Evolutionary conservation across 176 grass and related monocot species (phyloP).

Genomic region (Panicum miliaceum): DNA sequence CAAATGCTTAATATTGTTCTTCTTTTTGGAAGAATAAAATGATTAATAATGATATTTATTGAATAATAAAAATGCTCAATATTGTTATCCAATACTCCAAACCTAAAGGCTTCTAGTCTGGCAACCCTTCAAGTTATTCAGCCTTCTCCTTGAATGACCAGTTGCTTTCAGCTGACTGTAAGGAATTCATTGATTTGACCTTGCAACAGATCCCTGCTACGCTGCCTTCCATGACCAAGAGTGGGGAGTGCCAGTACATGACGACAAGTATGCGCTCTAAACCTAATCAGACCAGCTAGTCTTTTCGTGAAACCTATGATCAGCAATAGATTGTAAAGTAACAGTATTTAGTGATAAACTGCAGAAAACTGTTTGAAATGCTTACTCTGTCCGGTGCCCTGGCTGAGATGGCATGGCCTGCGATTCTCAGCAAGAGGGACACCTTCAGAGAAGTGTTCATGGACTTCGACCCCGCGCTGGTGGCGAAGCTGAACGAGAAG

Average conservation of each 20-base stretch:
- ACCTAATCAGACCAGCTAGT: constrained; percentile 3
- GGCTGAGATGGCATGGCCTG: constrained; percentile 89
- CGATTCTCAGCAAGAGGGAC: constrained; percentile 92
- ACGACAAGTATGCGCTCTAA: constrained; percentile 78
- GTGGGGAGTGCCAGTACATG: constrained; percentile 91
- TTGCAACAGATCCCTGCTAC: constrained; percentile 85
- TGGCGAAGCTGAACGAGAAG: constrained; percentile 86
- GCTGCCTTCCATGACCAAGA: constrained; percentile 90
- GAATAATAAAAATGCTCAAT: constrained; percentile 5
- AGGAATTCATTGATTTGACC: constrained; percentile 43
- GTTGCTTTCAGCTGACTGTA: constrained; percentile 36
- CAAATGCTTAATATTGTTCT: background rate
- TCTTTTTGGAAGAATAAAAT: background rate
- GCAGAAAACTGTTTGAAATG: constrained; percentile 94
- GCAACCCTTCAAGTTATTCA: constrained; percentile 23
- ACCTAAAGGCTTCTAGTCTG: constrained; percentile 21
- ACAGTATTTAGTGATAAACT: constrained; percentile 44
- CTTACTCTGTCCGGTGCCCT: constrained; percentile 86
- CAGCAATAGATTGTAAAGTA: constrained; percentile 51
- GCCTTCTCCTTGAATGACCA: constrained; percentile 27
- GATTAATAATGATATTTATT: background rate
- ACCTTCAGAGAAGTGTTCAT: constrained; percentile 92
- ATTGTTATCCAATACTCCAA: background rate
- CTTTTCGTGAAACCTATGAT: background rate
- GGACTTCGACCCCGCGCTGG: constrained; percentile 75